Conservation (phyloP, 768 basidiomycete species). For the Tricholoma furcatifolium region DNA sequence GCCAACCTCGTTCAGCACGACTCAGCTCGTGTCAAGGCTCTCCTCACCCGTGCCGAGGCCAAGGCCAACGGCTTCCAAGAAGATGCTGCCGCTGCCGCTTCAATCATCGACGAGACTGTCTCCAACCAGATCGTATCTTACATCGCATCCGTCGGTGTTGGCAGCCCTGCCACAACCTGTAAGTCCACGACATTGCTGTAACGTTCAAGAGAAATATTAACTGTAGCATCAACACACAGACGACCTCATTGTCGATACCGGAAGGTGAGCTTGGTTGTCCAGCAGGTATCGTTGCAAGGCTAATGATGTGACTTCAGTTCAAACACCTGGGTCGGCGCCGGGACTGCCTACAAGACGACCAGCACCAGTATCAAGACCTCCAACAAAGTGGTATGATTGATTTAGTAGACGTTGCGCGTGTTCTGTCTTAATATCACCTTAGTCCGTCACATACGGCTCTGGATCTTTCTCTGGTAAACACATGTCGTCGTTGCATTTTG, state of each 20-base stretch:
- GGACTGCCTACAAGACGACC: slow-evolving; percentile 42
- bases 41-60: slow-evolving; percentile 37
- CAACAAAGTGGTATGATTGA: slow-evolving; percentile 42
- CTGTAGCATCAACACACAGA: slow-evolving; percentile 30
- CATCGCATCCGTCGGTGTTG: not conserved
- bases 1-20: slow-evolving; percentile 50
- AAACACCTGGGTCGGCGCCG: slow-evolving; percentile 70
- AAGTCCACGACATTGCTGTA: not conserved
- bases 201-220: not conserved
- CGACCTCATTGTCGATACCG: slow-evolving; percentile 58
- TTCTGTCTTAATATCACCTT: not conserved
- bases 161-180: not conserved
- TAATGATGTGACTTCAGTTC: slow-evolving; percentile 35
- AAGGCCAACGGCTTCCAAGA: slow-evolving; percentile 21
- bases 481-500: not conserved
- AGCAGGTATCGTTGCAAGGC: not conserved
- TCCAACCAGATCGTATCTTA: not conserved
- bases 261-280: slow-evolving; percentile 32
- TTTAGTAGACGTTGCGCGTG: not conserved
- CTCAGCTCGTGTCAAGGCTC: slow-evolving; percentile 42
- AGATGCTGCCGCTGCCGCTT: not conserved
- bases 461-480: slow-evolving; percentile 53
- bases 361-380: slow-evolving; percentile 46
- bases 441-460: slow-evolving; percentile 59
- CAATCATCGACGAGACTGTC: not conserved